These are phyloP conservation scores for Fraxinus angustifolia DNA, from an alignment of 305 asterid genomes.

Conservation along the genomic window DNA sequence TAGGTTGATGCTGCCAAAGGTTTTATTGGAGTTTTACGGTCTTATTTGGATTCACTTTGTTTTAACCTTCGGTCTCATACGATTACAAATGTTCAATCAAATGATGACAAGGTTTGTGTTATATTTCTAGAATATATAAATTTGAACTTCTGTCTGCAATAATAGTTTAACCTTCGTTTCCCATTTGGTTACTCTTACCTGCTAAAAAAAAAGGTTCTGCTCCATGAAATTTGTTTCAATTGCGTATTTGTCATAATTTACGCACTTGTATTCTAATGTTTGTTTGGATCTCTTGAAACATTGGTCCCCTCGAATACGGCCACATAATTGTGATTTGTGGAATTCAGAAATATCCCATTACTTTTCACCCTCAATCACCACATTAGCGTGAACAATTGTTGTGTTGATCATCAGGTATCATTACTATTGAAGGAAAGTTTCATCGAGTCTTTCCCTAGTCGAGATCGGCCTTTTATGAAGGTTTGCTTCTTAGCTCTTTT, in stretches of 20 bases:
- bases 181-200: background rate
- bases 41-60: slow-evolving; percentile 84
- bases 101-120: slow-evolving; percentile 81
- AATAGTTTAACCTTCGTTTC: background rate
- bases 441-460: slow-evolving; percentile 85
- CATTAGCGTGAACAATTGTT: background rate
- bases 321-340: background rate
- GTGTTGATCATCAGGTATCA: slow-evolving; percentile 59
- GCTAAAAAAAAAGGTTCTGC: background rate
- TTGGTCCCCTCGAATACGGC: background rate
- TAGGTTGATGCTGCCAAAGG: slow-evolving; percentile 94
- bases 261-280: background rate
- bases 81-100: slow-evolving; percentile 96
- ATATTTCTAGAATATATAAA: slow-evolving; percentile 10
- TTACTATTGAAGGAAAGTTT: slow-evolving; percentile 93
- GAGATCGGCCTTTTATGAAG: slow-evolving; percentile 97
- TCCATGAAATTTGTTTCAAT: background rate
- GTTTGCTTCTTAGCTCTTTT: slow-evolving; percentile 26
- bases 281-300: background rate
- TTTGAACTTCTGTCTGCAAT: background rate
- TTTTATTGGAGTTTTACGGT: slow-evolving; percentile 60
- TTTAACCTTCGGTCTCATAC: slow-evolving; percentile 90
- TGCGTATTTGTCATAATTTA: background rate
- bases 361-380: background rate
- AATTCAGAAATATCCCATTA: background rate